Evolutionary conservation across 305 asterid genomes (phyloP).

Genomic region (Lippia alba): DNA sequence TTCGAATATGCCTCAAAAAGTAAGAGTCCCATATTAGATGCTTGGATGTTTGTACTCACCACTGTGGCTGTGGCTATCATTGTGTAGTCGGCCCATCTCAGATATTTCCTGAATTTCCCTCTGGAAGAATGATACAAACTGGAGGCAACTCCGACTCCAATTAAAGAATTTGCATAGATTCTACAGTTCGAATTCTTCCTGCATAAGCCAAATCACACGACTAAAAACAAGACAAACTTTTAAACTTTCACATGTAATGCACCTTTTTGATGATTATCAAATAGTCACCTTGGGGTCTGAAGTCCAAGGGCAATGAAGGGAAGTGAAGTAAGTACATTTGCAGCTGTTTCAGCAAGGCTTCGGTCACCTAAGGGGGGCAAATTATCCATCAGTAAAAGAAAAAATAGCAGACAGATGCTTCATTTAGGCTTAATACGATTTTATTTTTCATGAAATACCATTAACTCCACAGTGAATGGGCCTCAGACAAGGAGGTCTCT

Average conservation of each 20-base stretch:
- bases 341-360: conserved; percentile 63
- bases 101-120: conserved; percentile 74
- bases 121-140: conserved; percentile 87
- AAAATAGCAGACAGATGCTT: neutral
- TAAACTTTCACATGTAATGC: neutral
- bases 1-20: conserved; percentile 1
- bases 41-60: conserved; percentile 50
- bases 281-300: conserved; percentile 75
- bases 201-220: conserved; percentile 37
- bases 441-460: conserved; percentile 51
- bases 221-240: neutral
- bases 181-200: conserved; percentile 83
- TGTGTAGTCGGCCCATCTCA: conserved; percentile 96
- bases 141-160: conserved; percentile 92
- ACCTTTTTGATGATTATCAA: conserved; percentile 23
- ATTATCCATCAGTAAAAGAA: conserved; percentile 7
- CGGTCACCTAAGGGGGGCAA: conserved; percentile 65
- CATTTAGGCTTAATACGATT: neutral
- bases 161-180: conserved; percentile 84
- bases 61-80: conserved; percentile 95
- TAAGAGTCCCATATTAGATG: neutral
- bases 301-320: conserved; percentile 90
- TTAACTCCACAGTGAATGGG: conserved; percentile 74
- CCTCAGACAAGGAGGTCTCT: conserved; percentile 77
- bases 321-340: conserved; percentile 88